phyloP scores from a whole-genome alignment of 495 filamentous ascomycete genomes.

The Aspergillus affinis region DNA sequence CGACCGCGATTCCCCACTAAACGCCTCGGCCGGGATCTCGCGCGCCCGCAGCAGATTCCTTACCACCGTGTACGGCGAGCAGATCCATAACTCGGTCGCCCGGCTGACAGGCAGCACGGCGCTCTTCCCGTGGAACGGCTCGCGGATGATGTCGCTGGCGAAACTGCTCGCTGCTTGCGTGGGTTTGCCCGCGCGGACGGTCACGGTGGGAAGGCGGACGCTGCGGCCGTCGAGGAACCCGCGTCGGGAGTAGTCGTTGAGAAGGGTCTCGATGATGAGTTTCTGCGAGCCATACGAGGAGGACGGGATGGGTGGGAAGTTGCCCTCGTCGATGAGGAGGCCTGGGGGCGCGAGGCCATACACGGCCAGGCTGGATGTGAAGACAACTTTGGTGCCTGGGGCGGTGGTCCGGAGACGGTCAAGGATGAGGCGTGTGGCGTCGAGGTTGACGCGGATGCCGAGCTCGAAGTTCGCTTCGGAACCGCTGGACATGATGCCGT shows the following conservation, averaged over 20 bases:
- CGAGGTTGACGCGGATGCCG: conserved; percentile 71
- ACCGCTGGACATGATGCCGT: conserved; percentile 83
- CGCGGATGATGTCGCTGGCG: conserved; percentile 69
- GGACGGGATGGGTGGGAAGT: conserved; percentile 62
- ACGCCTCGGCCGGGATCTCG: conserved; percentile 51
- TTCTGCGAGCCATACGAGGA: conserved; percentile 80
- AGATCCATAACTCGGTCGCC: conserved; percentile 62
- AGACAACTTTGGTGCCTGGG: conserved; percentile 63
- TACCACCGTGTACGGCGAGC: conserved; percentile 64
- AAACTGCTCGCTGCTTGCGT: conserved; percentile 75
- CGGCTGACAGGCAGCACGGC: conserved; percentile 59
- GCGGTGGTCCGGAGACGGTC: conserved; percentile 56
- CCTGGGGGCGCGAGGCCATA: conserved; percentile 53
- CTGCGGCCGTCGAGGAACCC: conserved; percentile 66
- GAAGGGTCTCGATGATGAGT: conserved; percentile 67
- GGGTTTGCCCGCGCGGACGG: conserved; percentile 70
- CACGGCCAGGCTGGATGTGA: conserved; percentile 58
- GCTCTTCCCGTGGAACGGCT: conserved; percentile 62
- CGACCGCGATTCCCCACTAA: conserved; percentile 53
- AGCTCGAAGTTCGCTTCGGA: conserved; percentile 74
- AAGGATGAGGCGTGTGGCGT: conserved; percentile 64
- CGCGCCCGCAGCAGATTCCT: conserved; percentile 69
- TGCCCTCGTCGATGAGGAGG: conserved; percentile 53
- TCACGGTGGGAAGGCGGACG: conserved; percentile 73
- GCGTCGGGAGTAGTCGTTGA: conserved; percentile 75